These are phyloP conservation scores for Cornus kousa DNA, from an alignment of 148 eudicot genomes.

Conservation along the genomic window DNA sequence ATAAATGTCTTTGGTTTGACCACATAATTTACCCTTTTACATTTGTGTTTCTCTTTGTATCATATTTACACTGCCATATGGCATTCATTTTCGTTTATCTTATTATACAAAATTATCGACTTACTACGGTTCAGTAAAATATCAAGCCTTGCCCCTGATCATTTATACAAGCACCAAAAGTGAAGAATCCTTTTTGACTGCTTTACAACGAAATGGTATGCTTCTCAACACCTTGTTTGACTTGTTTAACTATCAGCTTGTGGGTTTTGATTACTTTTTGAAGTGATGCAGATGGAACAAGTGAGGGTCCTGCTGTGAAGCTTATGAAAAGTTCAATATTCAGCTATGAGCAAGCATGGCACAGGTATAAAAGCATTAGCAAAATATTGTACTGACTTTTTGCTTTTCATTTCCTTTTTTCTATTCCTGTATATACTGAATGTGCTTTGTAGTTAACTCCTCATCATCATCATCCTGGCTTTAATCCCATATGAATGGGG, in stretches of 20 bases:
- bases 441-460: neutral
- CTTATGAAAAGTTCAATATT: slow-evolving; percentile 90
- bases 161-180: slow-evolving; percentile 91
- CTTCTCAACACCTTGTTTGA: slow-evolving; percentile 3
- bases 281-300: slow-evolving; percentile 58
- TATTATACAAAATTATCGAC: slow-evolving; percentile 5
- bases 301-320: slow-evolving; percentile 63
- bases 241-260: slow-evolving; percentile 11
- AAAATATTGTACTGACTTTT: slow-evolving; percentile 6
- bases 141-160: slow-evolving; percentile 79
- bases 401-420: neutral
- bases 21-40: neutral
- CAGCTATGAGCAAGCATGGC: slow-evolving; percentile 99
- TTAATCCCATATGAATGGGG: no score
- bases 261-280: slow-evolving; percentile 11
- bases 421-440: neutral
- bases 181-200: slow-evolving; percentile 72
- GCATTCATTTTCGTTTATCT: neutral
- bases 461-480: no score
- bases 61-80: neutral
- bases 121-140: slow-evolving; percentile 59
- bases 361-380: slow-evolving; percentile 48
- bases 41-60: neutral
- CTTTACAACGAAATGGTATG: slow-evolving; percentile 81
- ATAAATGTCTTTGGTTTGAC: neutral